phyloP scores from a whole-genome alignment of 305 asterid genomes.

The Fraxinus sp. region DNA sequence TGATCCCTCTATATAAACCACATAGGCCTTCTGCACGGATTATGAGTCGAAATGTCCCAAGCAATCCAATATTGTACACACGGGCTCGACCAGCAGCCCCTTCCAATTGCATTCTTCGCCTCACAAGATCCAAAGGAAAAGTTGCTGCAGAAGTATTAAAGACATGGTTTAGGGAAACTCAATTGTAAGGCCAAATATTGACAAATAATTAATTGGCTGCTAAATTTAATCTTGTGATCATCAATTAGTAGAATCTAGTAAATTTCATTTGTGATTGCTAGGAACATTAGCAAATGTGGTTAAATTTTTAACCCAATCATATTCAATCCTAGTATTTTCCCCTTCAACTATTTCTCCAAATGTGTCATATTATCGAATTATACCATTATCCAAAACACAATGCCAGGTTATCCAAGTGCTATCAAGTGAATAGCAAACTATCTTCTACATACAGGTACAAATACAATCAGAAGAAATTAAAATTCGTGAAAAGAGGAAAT shows the following conservation, averaged over 20 bases:
- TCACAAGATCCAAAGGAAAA: slow-evolving; percentile 93
- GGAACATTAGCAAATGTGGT: neutral
- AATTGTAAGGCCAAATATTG: neutral
- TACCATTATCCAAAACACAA: neutral
- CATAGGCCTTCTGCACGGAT: slow-evolving; percentile 71
- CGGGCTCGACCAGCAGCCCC: slow-evolving; percentile 92
- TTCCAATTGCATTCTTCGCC: slow-evolving; percentile 95
- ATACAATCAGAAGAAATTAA: neutral
- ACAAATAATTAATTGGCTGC: neutral
- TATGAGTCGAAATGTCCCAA: slow-evolving; percentile 72
- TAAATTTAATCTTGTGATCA: neutral
- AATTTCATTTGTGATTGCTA: neutral
- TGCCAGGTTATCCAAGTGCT: neutral
- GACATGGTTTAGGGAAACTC: neutral
- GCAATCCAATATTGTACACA: slow-evolving; percentile 70
- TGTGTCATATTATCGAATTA: neutral
- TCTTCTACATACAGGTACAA: neutral
- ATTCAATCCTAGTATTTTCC: neutral
- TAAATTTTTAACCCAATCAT: neutral
- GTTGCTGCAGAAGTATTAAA: slow-evolving; percentile 53
- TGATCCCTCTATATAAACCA: slow-evolving; percentile 86
- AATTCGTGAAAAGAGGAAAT: neutral
- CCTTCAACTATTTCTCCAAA: neutral
- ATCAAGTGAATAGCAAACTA: neutral
- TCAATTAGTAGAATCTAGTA: neutral